phyloP scores from a whole-genome alignment of 2,329 filamentous ascomycete genomes.

The Scytalidium lignicola region DNA sequence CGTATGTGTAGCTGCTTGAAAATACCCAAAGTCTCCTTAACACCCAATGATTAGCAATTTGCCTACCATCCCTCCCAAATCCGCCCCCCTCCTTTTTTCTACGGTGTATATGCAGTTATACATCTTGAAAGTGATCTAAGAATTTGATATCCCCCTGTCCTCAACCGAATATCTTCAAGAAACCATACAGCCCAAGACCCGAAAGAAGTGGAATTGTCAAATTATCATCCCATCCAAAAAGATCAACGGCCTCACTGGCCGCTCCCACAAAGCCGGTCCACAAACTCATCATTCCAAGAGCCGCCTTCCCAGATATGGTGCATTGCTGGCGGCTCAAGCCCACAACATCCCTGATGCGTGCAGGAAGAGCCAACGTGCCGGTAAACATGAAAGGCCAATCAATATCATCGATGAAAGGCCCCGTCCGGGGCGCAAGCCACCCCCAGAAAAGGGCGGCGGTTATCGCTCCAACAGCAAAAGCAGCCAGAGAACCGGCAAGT shows the following conservation, averaged over 20 bases:
- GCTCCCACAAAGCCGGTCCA: slow-evolving; percentile 87
- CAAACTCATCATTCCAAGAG: slow-evolving; percentile 74
- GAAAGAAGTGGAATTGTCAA: slow-evolving; percentile 92
- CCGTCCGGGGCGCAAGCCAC: slow-evolving; percentile 66
- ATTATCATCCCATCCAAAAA: slow-evolving; percentile 96
- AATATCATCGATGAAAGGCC: slow-evolving; percentile 64
- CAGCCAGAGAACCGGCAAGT: slow-evolving; percentile 80
- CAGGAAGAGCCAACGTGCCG: slow-evolving; percentile 67
- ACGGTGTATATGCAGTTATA: background rate
- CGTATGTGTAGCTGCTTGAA: background rate
- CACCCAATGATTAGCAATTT: background rate
- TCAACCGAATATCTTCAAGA: slow-evolving; percentile 76
- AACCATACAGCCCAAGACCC: slow-evolving; percentile 83
- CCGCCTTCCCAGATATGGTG: slow-evolving; percentile 63
- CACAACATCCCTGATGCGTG: slow-evolving; percentile 49
- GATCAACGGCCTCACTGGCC: slow-evolving; percentile 81
- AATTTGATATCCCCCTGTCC: slow-evolving; percentile 5
- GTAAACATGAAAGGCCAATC: slow-evolving; percentile 74
- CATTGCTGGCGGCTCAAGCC: slow-evolving; percentile 55
- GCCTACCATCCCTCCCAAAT: background rate
- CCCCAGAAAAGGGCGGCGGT: slow-evolving; percentile 89
- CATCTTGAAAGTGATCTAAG: background rate
- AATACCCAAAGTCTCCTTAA: background rate
- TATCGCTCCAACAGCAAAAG: slow-evolving; percentile 74
- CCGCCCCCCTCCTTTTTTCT: background rate